Conservation (phyloP, 1,139 yeast species). For the Lodderomyces parapsilosis region DNA sequence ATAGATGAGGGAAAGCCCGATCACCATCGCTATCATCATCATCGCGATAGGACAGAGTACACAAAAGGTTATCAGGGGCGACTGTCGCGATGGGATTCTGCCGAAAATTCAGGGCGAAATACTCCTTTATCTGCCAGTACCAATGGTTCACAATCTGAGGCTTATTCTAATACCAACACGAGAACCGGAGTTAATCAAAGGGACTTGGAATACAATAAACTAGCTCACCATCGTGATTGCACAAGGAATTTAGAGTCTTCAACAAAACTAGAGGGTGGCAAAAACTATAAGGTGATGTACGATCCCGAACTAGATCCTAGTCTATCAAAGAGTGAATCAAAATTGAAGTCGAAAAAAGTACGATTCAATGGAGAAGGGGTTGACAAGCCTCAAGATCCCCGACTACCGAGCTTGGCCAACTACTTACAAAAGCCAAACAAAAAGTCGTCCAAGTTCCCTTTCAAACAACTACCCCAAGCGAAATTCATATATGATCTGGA, state of each 20-base stretch:
- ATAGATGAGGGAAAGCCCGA: neutral
- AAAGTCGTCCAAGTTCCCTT: conserved; percentile 42
- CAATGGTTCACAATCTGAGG: neutral
- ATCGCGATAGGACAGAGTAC: neutral
- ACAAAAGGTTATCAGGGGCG: neutral
- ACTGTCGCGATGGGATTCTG: conserved; percentile 4
- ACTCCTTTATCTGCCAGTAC: conserved; percentile 9
- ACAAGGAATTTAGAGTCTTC: conserved; percentile 6
- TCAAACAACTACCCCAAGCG: conserved; percentile 51
- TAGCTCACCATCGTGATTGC: conserved; percentile 32
- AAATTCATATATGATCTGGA: conserved; percentile 61
- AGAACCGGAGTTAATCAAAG: conserved; percentile 31
- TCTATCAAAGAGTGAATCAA: conserved; percentile 29
- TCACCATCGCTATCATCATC: neutral
- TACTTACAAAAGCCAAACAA: conserved; percentile 45
- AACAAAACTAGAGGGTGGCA: conserved; percentile 12
- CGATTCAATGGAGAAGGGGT: conserved; percentile 35
- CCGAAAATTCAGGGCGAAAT: conserved; percentile 10
- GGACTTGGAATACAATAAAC: conserved; percentile 31
- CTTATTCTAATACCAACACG: conserved; percentile 29
- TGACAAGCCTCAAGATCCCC: conserved; percentile 31
- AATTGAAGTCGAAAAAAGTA: conserved; percentile 38
- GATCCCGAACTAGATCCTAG: conserved; percentile 55
- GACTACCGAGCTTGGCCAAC: conserved; percentile 26
- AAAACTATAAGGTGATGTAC: conserved; percentile 44